Evolutionary conservation across 768 basidiomycete genomes (phyloP), one percentile per base, ranked within the genome.

Genomic region (Botryobasidium botryosum): DNA sequence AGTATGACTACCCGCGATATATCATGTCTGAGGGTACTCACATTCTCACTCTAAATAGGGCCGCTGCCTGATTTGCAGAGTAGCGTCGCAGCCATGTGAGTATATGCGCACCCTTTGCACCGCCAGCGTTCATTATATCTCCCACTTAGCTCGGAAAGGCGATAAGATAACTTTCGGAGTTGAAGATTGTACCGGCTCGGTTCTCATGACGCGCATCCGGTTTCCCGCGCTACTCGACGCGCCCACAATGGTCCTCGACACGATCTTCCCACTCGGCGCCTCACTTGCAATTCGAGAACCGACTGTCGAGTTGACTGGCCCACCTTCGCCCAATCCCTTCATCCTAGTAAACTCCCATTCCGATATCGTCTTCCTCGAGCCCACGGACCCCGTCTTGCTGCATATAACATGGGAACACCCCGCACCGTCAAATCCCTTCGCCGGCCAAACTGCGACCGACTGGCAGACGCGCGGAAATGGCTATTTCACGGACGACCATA

Each of bases 261-360:
- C 33, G 5, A 29, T 55, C 12, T 48, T 51, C 45, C 48, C 49
- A 1, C 17, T 52, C 28, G 55, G 55, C 3, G 29, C 40, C 2
- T 15, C 41, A 8, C 26, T 55, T 17, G 46, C 44, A 23, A 31
- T 56, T 37, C 44, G 47, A n/a, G 55, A 56, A 32, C 55, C 55
- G 7, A 26, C 37, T 2, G 44, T 46, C 40, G 48, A 45, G n/a
- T n/a, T n/a, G 39, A 35, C 35, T 4, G 33, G 33, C 7, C 21
- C 38, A 10, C 1, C 15, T 0, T 33, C 25, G 4, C 1, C 2
- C 23, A 24, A 15, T 6, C 18, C 23, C 6, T 36, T 42, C 31
- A 13, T 56, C 32, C 52, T 50, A 7, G 45, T 53, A 36, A 46
- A 54, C 33, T 47, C 42, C 6, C 50, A 51, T 0, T 28, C 48